Conservation (phyloP, 2,329 filamentous ascomycete genomes). For the Chrysoporthe austroafricana region DNA sequence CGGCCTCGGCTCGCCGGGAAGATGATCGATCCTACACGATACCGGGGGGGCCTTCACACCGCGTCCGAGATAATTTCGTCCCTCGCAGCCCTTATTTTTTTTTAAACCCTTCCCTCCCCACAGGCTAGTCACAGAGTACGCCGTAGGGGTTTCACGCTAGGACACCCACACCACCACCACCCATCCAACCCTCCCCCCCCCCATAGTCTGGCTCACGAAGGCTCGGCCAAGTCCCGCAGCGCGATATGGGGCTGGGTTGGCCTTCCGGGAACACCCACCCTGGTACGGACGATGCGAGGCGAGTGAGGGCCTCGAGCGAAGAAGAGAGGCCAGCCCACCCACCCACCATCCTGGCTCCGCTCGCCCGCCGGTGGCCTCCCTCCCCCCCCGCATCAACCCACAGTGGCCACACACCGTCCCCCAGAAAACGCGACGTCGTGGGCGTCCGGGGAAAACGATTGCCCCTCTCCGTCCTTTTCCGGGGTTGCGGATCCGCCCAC, state of each 20-base stretch:
- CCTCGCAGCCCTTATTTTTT: neutral
- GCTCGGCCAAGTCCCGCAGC: neutral
- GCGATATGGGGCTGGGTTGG: neutral
- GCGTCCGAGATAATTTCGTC: neutral
- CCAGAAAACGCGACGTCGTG: neutral
- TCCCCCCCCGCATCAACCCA: constrained; percentile 1
- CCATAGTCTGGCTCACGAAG: neutral
- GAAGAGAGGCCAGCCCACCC: neutral
- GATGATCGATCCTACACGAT: neutral
- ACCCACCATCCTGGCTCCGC: constrained; percentile 10
- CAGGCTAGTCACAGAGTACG: neutral
- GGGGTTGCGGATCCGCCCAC: constrained; percentile 11
- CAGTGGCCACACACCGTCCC: neutral
- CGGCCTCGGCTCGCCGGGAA: neutral
- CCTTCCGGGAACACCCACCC: neutral
- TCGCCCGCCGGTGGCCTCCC: neutral
- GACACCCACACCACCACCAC: too few relatives aligned
- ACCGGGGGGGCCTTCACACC: neutral
- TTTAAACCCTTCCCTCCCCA: neutral
- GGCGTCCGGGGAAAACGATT: constrained; percentile 15
- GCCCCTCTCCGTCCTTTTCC: constrained; percentile 16
- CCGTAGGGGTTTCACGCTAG: neutral
- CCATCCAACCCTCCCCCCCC: neutral
- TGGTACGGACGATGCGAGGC: neutral
- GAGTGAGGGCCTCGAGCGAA: too few relatives aligned